phyloP scores from a whole-genome alignment of 2,329 filamentous ascomycete species.

The Alternaria rosae region DNA sequence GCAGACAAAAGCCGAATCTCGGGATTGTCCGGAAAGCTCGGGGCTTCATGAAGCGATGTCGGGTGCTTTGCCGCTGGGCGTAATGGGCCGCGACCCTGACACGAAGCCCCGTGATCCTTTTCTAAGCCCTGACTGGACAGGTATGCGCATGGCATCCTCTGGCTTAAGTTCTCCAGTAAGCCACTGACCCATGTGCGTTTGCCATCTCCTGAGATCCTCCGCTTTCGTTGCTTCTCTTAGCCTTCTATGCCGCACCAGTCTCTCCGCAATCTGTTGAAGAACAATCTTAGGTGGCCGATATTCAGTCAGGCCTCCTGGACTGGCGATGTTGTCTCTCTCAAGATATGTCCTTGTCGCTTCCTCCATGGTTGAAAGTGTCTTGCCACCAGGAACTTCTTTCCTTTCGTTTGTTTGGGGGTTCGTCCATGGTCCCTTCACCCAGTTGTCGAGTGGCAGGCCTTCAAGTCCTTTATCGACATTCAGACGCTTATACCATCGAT shows the following conservation, averaged over 20 bases:
- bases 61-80: constrained; percentile 6
- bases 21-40: background rate
- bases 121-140: constrained; percentile 1
- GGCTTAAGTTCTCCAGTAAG: constrained; percentile 43
- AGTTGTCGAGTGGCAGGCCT: constrained; percentile 56
- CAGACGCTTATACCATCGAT: constrained; percentile 60
- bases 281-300: constrained; percentile 56
- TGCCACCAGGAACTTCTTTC: constrained; percentile 51
- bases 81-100: constrained; percentile 7
- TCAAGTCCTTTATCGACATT: constrained; percentile 57
- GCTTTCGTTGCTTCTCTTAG: constrained; percentile 51
- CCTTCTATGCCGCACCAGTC: constrained; percentile 56
- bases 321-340: constrained; percentile 41
- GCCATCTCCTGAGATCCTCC: constrained; percentile 46
- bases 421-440: constrained; percentile 53
- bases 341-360: constrained; percentile 52
- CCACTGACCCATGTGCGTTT: constrained; percentile 51
- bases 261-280: constrained; percentile 57
- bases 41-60: background rate
- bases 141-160: constrained; percentile 32
- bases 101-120: constrained; percentile 14
- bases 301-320: constrained; percentile 48
- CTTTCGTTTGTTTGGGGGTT: constrained; percentile 41
- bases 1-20: background rate
- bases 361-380: constrained; percentile 56